Percentiles rank a stretch among this genome's conserved stretches.
phyloP scores from a whole-genome alignment of 129 eudicot genomes.

The Chrysanthemum makinoi region DNA sequence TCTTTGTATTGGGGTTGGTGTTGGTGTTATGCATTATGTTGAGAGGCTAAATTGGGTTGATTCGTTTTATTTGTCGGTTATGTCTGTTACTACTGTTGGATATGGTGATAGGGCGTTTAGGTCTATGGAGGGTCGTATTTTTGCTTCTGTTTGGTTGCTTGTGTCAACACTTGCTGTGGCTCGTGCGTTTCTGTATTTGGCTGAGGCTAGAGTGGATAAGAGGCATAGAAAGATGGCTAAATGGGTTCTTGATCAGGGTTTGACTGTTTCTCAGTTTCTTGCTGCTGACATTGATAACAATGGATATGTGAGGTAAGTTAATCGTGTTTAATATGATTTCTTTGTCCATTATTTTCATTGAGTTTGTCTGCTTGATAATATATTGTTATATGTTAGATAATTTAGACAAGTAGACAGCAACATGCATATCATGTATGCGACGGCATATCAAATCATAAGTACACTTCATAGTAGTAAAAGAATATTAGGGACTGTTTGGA shows the following conservation, averaged over 20 bases:
- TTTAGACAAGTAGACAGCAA: not conserved
- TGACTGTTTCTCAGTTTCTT: constrained; percentile 95
- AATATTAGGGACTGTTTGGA: not conserved
- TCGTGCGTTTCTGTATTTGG: constrained; percentile 94
- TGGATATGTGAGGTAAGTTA: constrained; percentile 75
- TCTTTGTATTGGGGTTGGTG: constrained; percentile 87
- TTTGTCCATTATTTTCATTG: not conserved
- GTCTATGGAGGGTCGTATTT: constrained; percentile 70
- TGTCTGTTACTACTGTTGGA: constrained; percentile 97
- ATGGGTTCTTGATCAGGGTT: constrained; percentile 86
- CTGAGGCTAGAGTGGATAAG: constrained; percentile 95
- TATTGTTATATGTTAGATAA: constrained; percentile 9
- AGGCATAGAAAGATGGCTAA: constrained; percentile 89
- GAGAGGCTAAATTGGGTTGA: constrained; percentile 79
- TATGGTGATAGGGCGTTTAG: constrained; percentile 87
- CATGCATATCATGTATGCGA: not conserved
- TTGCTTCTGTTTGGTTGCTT: constrained; percentile 95
- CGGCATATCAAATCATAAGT: not conserved
- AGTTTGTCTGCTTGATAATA: not conserved
- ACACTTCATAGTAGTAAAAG: not conserved
- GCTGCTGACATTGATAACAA: constrained; percentile 94
- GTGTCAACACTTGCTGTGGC: constrained; percentile 97
- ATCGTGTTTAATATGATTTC: not conserved
- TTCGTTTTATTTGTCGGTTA: constrained; percentile 85
- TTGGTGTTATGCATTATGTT: constrained; percentile 73